A percentile compares a stretch with the other conserved stretches of the same genome.
These are phyloP conservation scores for Heracleum sosnowskyi DNA, from an alignment of 129 eudicot species.

Conservation along the genomic window DNA sequence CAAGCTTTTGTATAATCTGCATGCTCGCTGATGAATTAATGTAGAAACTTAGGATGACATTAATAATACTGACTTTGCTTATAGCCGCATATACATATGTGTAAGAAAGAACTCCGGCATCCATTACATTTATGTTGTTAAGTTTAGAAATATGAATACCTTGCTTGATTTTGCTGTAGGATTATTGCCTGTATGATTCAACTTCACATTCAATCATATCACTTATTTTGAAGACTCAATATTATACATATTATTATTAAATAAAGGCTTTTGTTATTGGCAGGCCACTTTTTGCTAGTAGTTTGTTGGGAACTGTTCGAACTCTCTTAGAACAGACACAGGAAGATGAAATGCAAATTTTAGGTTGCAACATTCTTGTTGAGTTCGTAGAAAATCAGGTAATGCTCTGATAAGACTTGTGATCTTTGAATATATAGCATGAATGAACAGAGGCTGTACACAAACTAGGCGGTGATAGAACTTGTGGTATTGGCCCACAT, in stretches of 20 bases:
- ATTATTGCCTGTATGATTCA: background rate
- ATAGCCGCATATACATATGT: no score
- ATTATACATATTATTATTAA: background rate
- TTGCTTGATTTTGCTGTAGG: background rate
- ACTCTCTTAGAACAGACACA: slow-evolving; percentile 57
- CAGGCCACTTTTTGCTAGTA: slow-evolving; percentile 77
- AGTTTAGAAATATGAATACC: background rate
- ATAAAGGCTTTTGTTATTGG: slow-evolving; percentile 10
- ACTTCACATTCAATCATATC: background rate
- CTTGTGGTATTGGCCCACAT: background rate
- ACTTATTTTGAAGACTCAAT: background rate
- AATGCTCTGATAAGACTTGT: slow-evolving; percentile 1
- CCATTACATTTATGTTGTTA: background rate
- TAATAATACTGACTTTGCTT: background rate
- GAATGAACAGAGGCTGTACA: background rate
- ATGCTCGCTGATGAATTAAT: background rate
- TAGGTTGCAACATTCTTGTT: slow-evolving; percentile 59
- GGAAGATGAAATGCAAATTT: slow-evolving; percentile 49
- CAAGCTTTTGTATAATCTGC: background rate
- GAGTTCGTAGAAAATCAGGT: slow-evolving; percentile 71
- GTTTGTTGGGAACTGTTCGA: slow-evolving; percentile 58
- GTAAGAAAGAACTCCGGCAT: background rate
- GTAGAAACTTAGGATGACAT: background rate
- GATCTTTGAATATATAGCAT: background rate
- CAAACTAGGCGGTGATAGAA: background rate